Percentiles rank a stretch among this genome's conserved stretches.
Conservation (phyloP, 2,329 filamentous ascomycete genomes). For the Claviceps maximensis region DNA sequence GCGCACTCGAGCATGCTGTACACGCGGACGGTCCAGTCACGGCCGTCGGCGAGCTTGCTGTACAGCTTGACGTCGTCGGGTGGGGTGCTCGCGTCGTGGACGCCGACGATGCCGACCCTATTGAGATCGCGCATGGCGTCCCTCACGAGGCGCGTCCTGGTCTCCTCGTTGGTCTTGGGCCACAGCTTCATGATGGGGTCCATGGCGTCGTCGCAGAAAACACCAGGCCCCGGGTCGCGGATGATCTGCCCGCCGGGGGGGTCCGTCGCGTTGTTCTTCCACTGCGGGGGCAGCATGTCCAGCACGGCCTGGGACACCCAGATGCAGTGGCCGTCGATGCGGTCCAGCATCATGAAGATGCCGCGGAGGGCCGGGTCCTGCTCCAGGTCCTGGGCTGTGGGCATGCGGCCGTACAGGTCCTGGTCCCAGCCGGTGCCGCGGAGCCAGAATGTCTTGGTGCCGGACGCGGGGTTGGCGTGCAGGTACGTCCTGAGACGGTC, state of each 20-base stretch:
- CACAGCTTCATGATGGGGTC: constrained; percentile 43
- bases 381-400: constrained; percentile 46
- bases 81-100: constrained; percentile 53
- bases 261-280: constrained; percentile 23
- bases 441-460: constrained; percentile 45
- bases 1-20: constrained; percentile 58
- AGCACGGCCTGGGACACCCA: constrained; percentile 56
- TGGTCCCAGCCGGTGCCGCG: constrained; percentile 61
- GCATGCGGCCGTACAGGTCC: constrained; percentile 50
- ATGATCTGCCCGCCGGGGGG: constrained; percentile 52
- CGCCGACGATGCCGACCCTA: constrained; percentile 51
- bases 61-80: constrained; percentile 42
- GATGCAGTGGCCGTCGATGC: constrained; percentile 56
- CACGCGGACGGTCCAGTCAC: constrained; percentile 48
- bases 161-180: constrained; percentile 40
- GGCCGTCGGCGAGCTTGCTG: constrained; percentile 30
- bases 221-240: constrained; percentile 46
- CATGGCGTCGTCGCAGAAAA: constrained; percentile 65
- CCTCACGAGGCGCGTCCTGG: constrained; percentile 40
- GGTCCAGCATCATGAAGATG: constrained; percentile 54
- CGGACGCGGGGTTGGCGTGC: constrained; percentile 33
- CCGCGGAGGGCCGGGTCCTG: constrained; percentile 36
- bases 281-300: constrained; percentile 39
- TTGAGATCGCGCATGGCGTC: constrained; percentile 51
- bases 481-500: constrained; percentile 39